Evolutionary conservation across 495 filamentous ascomycete genomes (phyloP), one percentile per base, ranked within the genome.

Genomic region (Hypoxylon perforatum): DNA sequence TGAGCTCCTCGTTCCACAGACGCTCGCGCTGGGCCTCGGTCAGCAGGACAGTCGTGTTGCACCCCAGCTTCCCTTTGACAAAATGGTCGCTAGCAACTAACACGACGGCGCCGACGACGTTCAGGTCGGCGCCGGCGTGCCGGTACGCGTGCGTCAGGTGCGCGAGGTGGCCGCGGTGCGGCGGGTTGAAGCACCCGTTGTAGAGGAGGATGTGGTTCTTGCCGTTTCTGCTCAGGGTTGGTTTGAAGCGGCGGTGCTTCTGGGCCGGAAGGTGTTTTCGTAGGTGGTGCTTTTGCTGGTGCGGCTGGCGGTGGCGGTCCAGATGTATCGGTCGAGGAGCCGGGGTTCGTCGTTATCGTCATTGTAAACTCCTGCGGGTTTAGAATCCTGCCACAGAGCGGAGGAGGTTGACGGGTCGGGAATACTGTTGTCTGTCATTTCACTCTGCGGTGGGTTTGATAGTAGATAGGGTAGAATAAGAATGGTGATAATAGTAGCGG

Each of bases 171-270:
- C 68, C 68, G 6, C 8, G 47, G 53, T 75, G 73, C 39, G 73
- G 73, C 41, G 73, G 73, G 56, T 75, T 75, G 65, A 75, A 72
- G 46, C 71, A 69, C 3, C 73, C 73, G 28, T 67, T 61, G 46
- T 67, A 75, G 10, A 73, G 11, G 3, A 75, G 15, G 21, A 75
- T 59, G 30, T 46, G 68, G 50, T 69, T 69, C 25, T 15, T 52
- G 18, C 48, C 47, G 41, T 25, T 41, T 17, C 18, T 25, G 7
- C 6, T 14, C 21, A 67, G 52, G 14, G 25, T 7, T 7, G 25
- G 25, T 28, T 28, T 28, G 3, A 7, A 7, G 25, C 25, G 38
- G n/a, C 19, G 53, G 12, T 15, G 30, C n/a, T 41, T 35, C 3
- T 18, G 44, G 39, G 25, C 28, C 19, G 25, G 41, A 18, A 45